Evolutionary conservation across 495 filamentous ascomycete species (phyloP).

Genomic region (Aspergillus panamensis): DNA sequence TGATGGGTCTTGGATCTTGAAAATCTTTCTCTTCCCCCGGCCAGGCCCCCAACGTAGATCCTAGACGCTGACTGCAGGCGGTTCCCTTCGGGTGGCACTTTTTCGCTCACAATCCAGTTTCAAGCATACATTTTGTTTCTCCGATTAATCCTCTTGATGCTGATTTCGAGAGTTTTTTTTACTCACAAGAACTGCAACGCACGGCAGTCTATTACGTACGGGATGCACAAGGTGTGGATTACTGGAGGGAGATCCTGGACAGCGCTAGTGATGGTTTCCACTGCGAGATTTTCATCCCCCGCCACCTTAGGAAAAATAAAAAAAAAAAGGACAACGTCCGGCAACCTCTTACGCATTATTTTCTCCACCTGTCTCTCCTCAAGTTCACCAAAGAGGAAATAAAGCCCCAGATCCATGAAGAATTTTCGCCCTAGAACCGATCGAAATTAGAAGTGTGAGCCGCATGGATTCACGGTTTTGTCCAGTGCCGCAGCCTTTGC

Average conservation of each 20-base stretch:
- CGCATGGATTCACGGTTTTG: neutral
- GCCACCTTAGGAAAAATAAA: slow-evolving; percentile 8
- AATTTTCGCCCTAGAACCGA: neutral
- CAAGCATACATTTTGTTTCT: neutral
- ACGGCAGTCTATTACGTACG: slow-evolving; percentile 15
- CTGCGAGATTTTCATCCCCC: slow-evolving; percentile 16
- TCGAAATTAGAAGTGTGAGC: neutral
- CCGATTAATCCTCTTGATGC: neutral
- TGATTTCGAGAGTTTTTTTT: slow-evolving; percentile 4
- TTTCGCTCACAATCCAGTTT: neutral
- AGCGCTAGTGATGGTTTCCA: slow-evolving; percentile 4
- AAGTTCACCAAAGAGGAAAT: neutral
- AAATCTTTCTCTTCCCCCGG: neutral
- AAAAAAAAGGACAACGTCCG: neutral
- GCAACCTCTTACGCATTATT: neutral
- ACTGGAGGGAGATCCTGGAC: slow-evolving; percentile 9
- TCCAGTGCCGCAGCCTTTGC: neutral
- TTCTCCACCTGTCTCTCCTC: neutral
- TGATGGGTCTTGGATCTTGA: neutral
- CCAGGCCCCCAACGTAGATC: neutral
- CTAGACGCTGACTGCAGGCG: neutral
- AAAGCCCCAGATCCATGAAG: neutral
- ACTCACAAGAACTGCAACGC: slow-evolving; percentile 1
- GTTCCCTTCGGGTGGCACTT: neutral
- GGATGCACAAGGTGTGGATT: slow-evolving; percentile 12